Evolutionary conservation across 441 rosid genomes (phyloP), one percentile per base, ranked within the genome.

Genomic region (Melastoma candidum): DNA sequence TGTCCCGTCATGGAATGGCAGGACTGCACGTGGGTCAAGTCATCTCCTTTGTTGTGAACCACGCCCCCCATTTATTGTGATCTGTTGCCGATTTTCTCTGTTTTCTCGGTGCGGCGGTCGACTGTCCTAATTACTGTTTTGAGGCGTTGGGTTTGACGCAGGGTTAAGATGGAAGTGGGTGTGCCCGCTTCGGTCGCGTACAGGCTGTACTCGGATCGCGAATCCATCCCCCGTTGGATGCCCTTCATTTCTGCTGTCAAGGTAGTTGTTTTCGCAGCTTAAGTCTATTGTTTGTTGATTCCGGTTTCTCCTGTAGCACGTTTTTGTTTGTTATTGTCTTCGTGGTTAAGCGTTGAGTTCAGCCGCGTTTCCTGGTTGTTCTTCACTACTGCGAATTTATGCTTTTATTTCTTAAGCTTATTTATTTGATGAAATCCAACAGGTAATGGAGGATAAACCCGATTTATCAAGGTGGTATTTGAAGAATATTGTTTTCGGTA

Each of bases 171-270:
- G 80, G 85, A 78, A 46, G 65, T 87, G 3, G 87, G 77, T 48
- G 85, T 80, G 36, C 96, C 96, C 44, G 77, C 68, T 69, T 61
- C 88, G 1, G 81, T 78, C 25, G 93, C 98, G 61, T 90, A 78
- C 62, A 68, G 83, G 50, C 68, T 80, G 58, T 90, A 87, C 54
- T 69, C 76, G 1, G 93, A 90, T 57, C 88, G 96, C 9, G 88
- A 90, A 64, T 59, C 88, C 13, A 85, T 85, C 75, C 88, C 96
- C 1, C 82, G 74, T 48, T 90, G 98, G 98, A 87, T 90, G 96
- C 95, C 96, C n/a, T 87, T 90, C 65, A 77, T 87, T 74, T 85
- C 98, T 17, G 71, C 98, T 29, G 98, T 90, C 3, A 73, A 87
- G 95, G 95, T 79, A 1, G 22, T 17, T 17, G 22, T 17, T 17